phyloP scores from a whole-genome alignment of 2,329 filamentous ascomycete genomes.

The Fusarium oxysporum region DNA sequence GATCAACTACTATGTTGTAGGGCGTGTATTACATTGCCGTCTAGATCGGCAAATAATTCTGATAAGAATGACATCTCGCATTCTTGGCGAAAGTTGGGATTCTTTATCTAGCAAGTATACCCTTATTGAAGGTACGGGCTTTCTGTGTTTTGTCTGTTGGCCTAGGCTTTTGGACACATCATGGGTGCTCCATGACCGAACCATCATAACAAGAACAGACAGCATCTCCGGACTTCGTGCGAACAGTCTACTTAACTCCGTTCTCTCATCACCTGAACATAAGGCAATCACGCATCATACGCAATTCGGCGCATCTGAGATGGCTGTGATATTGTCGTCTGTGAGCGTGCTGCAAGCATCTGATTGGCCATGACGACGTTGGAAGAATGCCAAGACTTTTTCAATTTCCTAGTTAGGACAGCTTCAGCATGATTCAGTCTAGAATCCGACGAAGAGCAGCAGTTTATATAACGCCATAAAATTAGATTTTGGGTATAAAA shows the following conservation, averaged over 20 bases:
- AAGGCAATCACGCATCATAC: accelerated
- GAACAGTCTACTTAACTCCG: not conserved
- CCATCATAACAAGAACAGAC: not conserved
- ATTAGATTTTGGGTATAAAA: conserved; percentile 9
- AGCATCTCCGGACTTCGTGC: not conserved
- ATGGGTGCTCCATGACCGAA: not conserved
- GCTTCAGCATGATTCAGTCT: not conserved
- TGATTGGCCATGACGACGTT: conserved; percentile 25
- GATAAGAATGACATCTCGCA: accelerated
- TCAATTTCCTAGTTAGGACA: conserved; percentile 26
- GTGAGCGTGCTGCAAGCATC: not conserved
- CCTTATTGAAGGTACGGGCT: too few relatives aligned
- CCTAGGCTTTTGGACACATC: accelerated
- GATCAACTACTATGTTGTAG: not conserved
- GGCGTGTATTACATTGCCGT: not conserved
- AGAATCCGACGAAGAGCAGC: not conserved
- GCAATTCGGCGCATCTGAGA: not conserved
- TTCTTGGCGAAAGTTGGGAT: accelerated
- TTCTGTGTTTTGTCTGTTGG: not conserved
- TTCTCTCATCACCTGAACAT: accelerated
- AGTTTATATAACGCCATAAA: too few relatives aligned
- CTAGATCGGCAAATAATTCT: not conserved
- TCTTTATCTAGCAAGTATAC: not conserved
- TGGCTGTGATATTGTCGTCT: not conserved
- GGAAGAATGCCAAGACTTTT: conserved; percentile 35